These are phyloP conservation scores for Hexamita inflata DNA, from an alignment of 208 protist genomes.

Conservation along the genomic window DNA sequence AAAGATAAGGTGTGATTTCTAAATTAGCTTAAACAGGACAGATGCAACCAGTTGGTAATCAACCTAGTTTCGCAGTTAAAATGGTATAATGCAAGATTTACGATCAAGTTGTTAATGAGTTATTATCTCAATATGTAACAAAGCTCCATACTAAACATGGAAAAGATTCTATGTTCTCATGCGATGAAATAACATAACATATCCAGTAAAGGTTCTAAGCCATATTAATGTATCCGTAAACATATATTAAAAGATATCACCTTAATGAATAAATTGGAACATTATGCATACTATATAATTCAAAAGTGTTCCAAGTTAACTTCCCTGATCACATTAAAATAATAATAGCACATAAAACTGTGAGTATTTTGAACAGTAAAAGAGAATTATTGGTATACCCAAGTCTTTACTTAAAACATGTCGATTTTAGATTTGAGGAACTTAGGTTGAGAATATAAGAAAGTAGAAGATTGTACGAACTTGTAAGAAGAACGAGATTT, in stretches of 20 bases:
- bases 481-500: neutral
- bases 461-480: neutral
- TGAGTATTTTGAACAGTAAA: constrained; percentile 1
- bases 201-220: neutral
- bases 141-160: neutral
- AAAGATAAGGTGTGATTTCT: neutral
- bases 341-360: constrained; percentile 1
- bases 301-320: constrained; percentile 24
- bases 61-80: neutral
- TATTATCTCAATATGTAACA: neutral
- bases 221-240: neutral
- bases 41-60: neutral
- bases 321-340: constrained; percentile 18
- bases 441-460: neutral
- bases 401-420: neutral
- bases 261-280: constrained; percentile 8
- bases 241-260: neutral
- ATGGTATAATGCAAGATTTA: neutral
- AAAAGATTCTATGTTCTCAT: neutral
- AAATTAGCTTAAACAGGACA: neutral
- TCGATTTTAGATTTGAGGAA: constrained; percentile 1
- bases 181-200: neutral
- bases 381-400: constrained; percentile 14
- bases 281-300: constrained; percentile 18
- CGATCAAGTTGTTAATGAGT: neutral